Percentiles rank a stretch among this genome's conserved stretches.
These are phyloP conservation scores for Brassica carinata DNA, from an alignment of 345 rosid species.

Conservation along the genomic window DNA sequence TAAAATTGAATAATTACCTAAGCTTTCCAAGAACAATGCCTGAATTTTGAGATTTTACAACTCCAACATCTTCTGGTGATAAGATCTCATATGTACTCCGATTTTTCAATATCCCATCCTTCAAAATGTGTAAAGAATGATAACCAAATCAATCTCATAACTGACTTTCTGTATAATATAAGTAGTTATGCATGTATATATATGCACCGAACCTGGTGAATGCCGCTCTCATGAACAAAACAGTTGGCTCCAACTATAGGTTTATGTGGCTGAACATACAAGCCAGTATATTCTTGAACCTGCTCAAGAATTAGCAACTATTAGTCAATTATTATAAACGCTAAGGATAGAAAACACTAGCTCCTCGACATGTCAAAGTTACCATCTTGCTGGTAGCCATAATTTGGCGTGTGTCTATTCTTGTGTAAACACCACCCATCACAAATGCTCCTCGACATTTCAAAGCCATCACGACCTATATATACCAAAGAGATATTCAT, in stretches of 20 bases:
- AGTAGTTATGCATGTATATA: conserved; percentile 29
- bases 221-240: conserved; percentile 79
- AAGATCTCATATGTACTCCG: conserved; percentile 87
- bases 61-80: conserved; percentile 80
- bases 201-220: conserved; percentile 73
- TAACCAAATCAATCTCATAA: background rate
- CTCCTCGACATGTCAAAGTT: conserved; percentile 4
- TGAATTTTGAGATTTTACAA: conserved; percentile 60
- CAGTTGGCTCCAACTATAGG: conserved; percentile 68
- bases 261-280: conserved; percentile 81
- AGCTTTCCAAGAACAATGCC: conserved; percentile 91
- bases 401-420: conserved; percentile 67
- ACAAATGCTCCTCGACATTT: conserved; percentile 75
- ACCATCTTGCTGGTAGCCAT: conserved; percentile 92
- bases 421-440: conserved; percentile 72
- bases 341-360: background rate
- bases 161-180: conserved; percentile 21
- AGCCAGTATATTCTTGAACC: conserved; percentile 83
- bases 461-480: conserved; percentile 82
- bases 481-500: background rate
- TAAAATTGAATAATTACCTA: conserved; percentile 44
- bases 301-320: conserved; percentile 15
- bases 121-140: conserved; percentile 17
- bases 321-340: background rate
- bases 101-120: conserved; percentile 92